Conservation (phyloP, 2,329 filamentous ascomycete species). For the Helotiales sp. region DNA sequence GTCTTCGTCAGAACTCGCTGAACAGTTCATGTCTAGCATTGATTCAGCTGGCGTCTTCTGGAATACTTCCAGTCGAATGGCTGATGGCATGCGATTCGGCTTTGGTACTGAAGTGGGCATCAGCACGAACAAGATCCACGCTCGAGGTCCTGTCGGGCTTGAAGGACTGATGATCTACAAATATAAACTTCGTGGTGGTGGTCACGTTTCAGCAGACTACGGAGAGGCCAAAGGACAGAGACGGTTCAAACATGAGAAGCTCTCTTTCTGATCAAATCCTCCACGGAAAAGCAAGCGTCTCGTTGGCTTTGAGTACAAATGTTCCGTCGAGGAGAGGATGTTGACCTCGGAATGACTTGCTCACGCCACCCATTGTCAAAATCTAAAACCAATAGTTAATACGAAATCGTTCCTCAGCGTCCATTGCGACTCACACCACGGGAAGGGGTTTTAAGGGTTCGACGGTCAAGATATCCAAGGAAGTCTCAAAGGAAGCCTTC, state of each 20-base stretch:
- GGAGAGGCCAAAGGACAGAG: conserved; percentile 61
- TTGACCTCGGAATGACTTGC: no score
- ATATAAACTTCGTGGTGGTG: conserved; percentile 82
- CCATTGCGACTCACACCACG: no score
- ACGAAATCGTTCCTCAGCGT: no score
- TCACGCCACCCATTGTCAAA: no score
- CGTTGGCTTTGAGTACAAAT: neutral
- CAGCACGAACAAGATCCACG: conserved; percentile 98
- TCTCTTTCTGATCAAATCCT: conserved; percentile 25
- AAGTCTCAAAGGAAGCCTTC: neutral
- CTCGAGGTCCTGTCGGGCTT: conserved; percentile 86
- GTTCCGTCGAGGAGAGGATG: neutral
- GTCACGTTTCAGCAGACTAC: conserved; percentile 80
- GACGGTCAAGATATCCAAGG: neutral
- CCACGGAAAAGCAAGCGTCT: neutral
- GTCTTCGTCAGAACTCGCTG: conserved; percentile 62
- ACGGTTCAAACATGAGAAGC: conserved; percentile 57
- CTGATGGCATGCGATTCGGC: conserved; percentile 94
- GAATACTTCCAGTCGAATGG: conserved; percentile 93
- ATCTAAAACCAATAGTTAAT: no score
- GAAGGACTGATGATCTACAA: conserved; percentile 98
- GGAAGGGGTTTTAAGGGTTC: no score
- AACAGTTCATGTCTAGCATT: conserved; percentile 79
- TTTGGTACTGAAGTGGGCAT: conserved; percentile 99
- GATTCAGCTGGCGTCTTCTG: conserved; percentile 94